Percentiles rank a stretch among this genome's conserved stretches.
Conservation (phyloP, 345 rosid species). For the Eucalyptus dawsonii region DNA sequence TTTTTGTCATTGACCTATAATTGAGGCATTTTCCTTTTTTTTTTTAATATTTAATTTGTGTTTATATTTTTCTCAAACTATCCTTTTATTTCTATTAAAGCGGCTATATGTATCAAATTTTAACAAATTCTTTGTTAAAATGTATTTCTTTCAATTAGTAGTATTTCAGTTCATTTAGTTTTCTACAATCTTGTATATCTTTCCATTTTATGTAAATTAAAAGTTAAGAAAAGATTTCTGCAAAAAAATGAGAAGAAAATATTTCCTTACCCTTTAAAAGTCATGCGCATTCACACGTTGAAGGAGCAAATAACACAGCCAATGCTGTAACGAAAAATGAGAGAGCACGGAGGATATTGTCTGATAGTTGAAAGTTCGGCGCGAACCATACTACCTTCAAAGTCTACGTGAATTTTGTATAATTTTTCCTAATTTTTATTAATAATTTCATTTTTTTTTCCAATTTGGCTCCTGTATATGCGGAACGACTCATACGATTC, state of each 20-base stretch:
- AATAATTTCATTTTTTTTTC: neutral
- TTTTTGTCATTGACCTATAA: neutral
- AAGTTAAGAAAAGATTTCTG: neutral
- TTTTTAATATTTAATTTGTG: neutral
- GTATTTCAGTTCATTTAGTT: neutral
- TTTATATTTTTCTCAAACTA: neutral
- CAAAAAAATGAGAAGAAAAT: neutral
- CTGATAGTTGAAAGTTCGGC: neutral
- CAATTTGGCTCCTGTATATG: neutral
- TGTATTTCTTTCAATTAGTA: neutral
- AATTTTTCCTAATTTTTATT: neutral
- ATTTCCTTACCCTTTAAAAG: neutral
- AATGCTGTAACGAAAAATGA: accelerated
- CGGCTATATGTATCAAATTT: neutral
- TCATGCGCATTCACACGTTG: neutral
- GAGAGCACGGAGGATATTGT: neutral
- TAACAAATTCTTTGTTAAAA: neutral
- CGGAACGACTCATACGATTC: neutral
- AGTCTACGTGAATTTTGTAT: neutral
- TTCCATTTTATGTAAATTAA: neutral
- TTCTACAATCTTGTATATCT: neutral
- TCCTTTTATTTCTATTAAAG: neutral
- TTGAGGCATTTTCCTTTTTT: neutral
- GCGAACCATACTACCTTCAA: neutral
- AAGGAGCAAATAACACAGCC: accelerated